Evolutionary conservation across 345 rosid species (phyloP), one percentile per base, ranked within the genome.

Genomic region (Durio zibethinus): DNA sequence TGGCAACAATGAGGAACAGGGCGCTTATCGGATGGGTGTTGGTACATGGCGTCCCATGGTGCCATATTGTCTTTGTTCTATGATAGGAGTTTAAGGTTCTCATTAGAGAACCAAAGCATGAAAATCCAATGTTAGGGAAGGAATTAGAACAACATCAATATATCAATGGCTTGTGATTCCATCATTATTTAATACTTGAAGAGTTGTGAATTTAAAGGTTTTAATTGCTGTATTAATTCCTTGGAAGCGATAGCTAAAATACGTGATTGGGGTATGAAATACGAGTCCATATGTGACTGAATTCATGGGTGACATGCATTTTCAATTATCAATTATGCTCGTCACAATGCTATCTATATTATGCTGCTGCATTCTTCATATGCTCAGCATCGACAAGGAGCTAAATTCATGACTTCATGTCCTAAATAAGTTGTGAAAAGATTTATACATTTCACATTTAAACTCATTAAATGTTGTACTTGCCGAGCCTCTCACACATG

Each of bases 11-110:
- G 18, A 79, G 77, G 35, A 79, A 53, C 40, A 79, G 65, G 9
- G 77, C 73, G n/a, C 72, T 72, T 5, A 79, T 29, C 73, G 14
- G 72, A 62, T 73, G 73, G 21, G 77, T 25, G 45, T n/a, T 38
- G 50, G 73, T 48, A 73, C 81, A 79, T 12, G 62, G 77, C 10
- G 57, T 25, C 35, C 56, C 56, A 25, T 63, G 54, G 81, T 73
- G 52, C 31, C 70, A 35, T 16, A 64, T 10, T 10, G 50, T 23
- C 42, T 68, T 72, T 27, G 81, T n/a, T 73, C 68, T 73, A 70
- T 71, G 40, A 62, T 48, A 42, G 27, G 71, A 45, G 48, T 63
- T 48, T n/a, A 25, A 23, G 43, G 31, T 27, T 50, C 65, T 72
- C 81, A 78, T 65, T 78, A 7, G 15, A 63, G 72, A 65, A 72